phyloP scores from a whole-genome alignment of 306 rosid genomes.

The Vicia faba region DNA sequence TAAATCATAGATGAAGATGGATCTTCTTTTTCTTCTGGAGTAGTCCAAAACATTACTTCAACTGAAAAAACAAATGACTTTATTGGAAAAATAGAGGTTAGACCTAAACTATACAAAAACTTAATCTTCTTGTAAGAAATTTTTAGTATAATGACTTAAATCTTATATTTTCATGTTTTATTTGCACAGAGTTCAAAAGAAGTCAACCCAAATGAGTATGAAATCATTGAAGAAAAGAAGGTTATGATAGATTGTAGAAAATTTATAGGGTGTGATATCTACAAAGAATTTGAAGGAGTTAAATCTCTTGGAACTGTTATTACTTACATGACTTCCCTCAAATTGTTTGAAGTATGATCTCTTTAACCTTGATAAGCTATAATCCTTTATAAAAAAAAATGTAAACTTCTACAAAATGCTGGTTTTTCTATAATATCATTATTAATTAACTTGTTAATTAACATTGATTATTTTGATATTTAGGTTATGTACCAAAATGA shows the following conservation, averaged over 20 bases:
- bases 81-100: background rate
- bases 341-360: too few species aligned
- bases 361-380: too few species aligned
- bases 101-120: background rate
- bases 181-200: too few species aligned
- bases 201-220: too few species aligned
- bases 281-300: too few species aligned
- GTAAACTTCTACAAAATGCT: background rate
- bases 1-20: background rate
- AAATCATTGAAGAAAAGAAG: background rate
- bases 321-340: too few species aligned
- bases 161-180: too few species aligned
- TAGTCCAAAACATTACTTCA: background rate
- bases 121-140: background rate
- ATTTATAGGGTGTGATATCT: too few species aligned
- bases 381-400: too few species aligned
- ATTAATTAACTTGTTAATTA: background rate
- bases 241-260: too few species aligned
- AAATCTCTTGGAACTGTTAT: too few species aligned
- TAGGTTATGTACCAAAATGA: background rate
- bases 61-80: background rate
- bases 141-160: too few species aligned
- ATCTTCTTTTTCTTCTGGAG: background rate
- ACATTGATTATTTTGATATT: slow-evolving; percentile 5
- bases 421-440: background rate